A percentile compares a stretch with the other conserved stretches of the same genome.
phyloP scores from a whole-genome alignment of 768 basidiomycete species.

The Boletellus emodensis region DNA sequence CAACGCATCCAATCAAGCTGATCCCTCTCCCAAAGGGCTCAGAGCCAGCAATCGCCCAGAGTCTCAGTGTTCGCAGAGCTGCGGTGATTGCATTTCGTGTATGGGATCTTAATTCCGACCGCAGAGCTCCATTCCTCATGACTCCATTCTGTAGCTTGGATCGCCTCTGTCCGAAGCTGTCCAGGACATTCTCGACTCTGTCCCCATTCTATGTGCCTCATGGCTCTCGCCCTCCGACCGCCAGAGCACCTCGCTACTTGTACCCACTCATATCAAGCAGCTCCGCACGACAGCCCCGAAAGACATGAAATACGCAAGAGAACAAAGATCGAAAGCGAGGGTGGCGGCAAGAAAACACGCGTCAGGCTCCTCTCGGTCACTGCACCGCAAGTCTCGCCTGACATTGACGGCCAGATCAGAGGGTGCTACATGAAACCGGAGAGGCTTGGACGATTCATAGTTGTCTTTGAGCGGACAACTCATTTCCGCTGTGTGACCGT shows the following conservation, averaged over 20 bases:
- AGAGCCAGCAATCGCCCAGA: conserved; percentile 55
- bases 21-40: conserved; percentile 66
- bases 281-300: conserved; percentile 72
- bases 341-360: conserved; percentile 40
- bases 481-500: neutral
- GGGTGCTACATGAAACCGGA: neutral
- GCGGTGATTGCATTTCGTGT: conserved; percentile 70
- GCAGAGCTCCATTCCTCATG: conserved; percentile 4
- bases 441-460: too few relatives aligned
- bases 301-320: conserved; percentile 72
- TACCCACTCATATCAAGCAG: conserved; percentile 81
- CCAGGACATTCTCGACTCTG: conserved; percentile 39
- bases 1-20: conserved; percentile 44
- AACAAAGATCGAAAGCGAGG: conserved; percentile 48
- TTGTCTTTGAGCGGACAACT: neutral
- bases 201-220: conserved; percentile 57
- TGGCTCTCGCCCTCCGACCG: conserved; percentile 48
- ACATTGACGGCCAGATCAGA: conserved; percentile 14
- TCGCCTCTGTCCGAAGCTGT: conserved; percentile 38
- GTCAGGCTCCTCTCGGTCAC: conserved; percentile 7
- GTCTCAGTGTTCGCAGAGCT: conserved; percentile 62
- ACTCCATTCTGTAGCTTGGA: conserved; percentile 30
- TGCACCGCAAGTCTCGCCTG: conserved; percentile 20
- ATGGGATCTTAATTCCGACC: conserved; percentile 21
- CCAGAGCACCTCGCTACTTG: conserved; percentile 29